Evolutionary conservation across 2,329 filamentous ascomycete genomes (phyloP).

Genomic region (Colletotrichum sp.): DNA sequence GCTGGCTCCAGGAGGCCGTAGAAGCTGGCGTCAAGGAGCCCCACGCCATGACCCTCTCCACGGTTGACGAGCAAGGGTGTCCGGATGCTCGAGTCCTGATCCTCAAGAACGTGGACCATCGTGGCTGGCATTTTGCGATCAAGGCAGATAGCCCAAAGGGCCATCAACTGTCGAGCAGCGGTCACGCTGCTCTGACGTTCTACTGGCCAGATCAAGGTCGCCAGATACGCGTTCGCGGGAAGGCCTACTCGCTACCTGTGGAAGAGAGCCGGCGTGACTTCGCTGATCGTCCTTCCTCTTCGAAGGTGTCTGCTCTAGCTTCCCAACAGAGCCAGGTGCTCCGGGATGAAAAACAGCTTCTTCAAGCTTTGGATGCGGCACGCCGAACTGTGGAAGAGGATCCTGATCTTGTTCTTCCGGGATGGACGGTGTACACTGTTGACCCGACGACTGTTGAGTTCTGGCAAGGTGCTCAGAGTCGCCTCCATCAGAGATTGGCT

Average conservation of each 20-base stretch:
- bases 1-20: background rate
- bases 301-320: background rate
- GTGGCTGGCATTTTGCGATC: background rate
- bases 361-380: background rate
- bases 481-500: background rate
- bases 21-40: background rate
- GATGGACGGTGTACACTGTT: background rate
- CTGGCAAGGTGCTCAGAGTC: background rate
- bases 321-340: background rate
- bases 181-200: background rate
- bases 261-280: background rate
- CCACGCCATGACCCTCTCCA: background rate
- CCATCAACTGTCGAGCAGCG: background rate
- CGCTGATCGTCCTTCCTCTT: background rate
- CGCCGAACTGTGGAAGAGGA: background rate
- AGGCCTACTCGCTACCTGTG: background rate
- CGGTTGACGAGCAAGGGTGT: background rate
- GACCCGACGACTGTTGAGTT: background rate
- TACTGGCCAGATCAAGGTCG: background rate
- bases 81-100: background rate
- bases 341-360: rapidly evolving
- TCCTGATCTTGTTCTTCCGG: background rate
- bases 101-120: background rate
- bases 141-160: background rate
- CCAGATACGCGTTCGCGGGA: background rate